Percentiles rank a stretch among this genome's conserved stretches.
Conservation (phyloP, 495 filamentous ascomycete genomes). For the Neurospora pannonica region DNA sequence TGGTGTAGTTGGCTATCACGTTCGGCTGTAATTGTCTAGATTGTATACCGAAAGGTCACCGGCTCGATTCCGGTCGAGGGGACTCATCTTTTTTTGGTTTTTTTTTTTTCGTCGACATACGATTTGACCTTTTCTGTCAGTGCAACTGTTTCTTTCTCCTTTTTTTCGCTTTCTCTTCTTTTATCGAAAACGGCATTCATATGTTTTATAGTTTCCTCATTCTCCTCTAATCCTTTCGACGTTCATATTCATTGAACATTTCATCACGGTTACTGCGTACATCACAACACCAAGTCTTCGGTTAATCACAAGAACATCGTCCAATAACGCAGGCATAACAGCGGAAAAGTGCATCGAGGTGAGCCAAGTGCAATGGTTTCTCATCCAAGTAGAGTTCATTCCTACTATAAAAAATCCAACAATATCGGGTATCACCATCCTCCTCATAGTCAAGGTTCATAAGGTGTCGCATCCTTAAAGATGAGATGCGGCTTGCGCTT, state of each 20-base stretch:
- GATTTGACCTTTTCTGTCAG: neutral
- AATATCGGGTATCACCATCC: neutral
- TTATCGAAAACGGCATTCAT: neutral
- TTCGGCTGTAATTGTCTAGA: neutral
- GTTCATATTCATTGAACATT: neutral
- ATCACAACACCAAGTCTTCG: neutral
- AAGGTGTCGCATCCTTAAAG: slow-evolving; percentile 53
- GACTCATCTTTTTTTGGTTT: neutral
- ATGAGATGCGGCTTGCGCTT: slow-evolving; percentile 79
- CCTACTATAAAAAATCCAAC: neutral
- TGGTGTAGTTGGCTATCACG: neutral
- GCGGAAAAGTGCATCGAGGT: neutral
- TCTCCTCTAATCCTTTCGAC: neutral
- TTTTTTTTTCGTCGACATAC: neutral
- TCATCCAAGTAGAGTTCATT: neutral
- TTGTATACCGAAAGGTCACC: neutral
- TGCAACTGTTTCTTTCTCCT: neutral
- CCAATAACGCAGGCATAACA: neutral
- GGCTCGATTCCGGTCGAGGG: neutral
- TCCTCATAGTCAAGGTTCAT: slow-evolving; percentile 19
- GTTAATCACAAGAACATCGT: neutral
- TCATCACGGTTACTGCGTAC: neutral
- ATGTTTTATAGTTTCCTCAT: neutral
- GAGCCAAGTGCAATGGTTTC: neutral
- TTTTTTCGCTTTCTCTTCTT: neutral